Evolutionary conservation across 192 early-diverging fungal species (phyloP).

Genomic region (Helicostylum pulchrum): DNA sequence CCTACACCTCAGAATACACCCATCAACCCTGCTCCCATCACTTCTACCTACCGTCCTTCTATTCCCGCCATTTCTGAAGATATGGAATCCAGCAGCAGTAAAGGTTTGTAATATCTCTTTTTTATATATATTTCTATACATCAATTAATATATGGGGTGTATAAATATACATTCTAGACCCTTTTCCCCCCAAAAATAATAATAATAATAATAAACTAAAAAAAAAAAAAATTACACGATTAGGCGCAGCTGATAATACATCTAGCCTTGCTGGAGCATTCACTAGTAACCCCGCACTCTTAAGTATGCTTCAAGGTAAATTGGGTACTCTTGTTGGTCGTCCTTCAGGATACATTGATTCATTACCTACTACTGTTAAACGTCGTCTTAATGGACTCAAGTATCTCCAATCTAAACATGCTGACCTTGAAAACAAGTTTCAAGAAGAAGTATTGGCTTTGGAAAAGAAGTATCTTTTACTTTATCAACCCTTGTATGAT

Average conservation of each 20-base stretch:
- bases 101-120: background rate
- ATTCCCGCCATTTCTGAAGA: conserved; percentile 49
- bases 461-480: conserved; percentile 92
- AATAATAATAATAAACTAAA: background rate
- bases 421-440: conserved; percentile 82
- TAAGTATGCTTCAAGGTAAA: conserved; percentile 74
- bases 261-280: conserved; percentile 32
- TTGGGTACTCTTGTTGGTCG: conserved; percentile 80
- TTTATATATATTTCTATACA: background rate
- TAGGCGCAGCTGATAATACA: conserved; percentile 7
- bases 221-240: background rate
- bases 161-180: background rate
- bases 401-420: conserved; percentile 85
- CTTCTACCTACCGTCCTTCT: conserved; percentile 43
- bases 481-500: conserved; percentile 88
- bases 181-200: background rate
- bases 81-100: conserved; percentile 33
- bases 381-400: conserved; percentile 84
- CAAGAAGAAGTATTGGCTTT: conserved; percentile 90
- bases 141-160: background rate
- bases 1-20: conserved; percentile 59
- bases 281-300: conserved; percentile 59
- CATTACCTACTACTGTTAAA: conserved; percentile 71
- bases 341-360: conserved; percentile 32
- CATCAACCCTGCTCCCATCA: conserved; percentile 54